phyloP scores from a whole-genome alignment of 805 yeast genomes.

The Barnettozyma wickerhamii region DNA sequence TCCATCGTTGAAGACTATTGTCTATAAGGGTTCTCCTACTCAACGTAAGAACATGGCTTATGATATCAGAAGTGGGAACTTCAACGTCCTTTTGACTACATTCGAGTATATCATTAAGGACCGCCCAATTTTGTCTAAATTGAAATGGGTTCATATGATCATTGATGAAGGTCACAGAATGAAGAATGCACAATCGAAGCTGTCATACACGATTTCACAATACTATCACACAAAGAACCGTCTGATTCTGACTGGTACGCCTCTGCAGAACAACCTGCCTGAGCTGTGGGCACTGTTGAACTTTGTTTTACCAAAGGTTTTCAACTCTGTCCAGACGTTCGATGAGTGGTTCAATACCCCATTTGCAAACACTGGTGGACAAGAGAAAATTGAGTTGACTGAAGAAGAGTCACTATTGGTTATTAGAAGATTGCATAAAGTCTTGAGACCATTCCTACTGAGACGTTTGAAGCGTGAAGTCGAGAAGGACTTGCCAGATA shows the following conservation, averaged over 20 bases:
- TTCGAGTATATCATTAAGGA: conserved; percentile 80
- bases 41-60: conserved; percentile 63
- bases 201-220: conserved; percentile 64
- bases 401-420: conserved; percentile 84
- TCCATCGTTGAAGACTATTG: conserved; percentile 65
- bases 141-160: conserved; percentile 81
- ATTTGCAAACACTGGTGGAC: conserved; percentile 79
- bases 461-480: conserved; percentile 86
- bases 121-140: conserved; percentile 61
- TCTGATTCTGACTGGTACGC: conserved; percentile 83
- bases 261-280: conserved; percentile 78
- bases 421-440: conserved; percentile 82
- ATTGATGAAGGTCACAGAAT: conserved; percentile 90
- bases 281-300: conserved; percentile 83
- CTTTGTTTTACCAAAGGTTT: conserved; percentile 78
- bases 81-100: conserved; percentile 74
- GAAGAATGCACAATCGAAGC: conserved; percentile 74
- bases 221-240: conserved; percentile 74
- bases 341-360: conserved; percentile 92
- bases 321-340: conserved; percentile 80
- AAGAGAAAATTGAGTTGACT: conserved; percentile 72
- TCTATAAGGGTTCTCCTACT: conserved; percentile 74
- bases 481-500: conserved; percentile 80
- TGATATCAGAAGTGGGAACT: conserved; percentile 62
- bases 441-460: conserved; percentile 75